Evolutionary conservation across 1,139 yeast species (phyloP).

Genomic region (Saccharomycopsis hybrid): DNA sequence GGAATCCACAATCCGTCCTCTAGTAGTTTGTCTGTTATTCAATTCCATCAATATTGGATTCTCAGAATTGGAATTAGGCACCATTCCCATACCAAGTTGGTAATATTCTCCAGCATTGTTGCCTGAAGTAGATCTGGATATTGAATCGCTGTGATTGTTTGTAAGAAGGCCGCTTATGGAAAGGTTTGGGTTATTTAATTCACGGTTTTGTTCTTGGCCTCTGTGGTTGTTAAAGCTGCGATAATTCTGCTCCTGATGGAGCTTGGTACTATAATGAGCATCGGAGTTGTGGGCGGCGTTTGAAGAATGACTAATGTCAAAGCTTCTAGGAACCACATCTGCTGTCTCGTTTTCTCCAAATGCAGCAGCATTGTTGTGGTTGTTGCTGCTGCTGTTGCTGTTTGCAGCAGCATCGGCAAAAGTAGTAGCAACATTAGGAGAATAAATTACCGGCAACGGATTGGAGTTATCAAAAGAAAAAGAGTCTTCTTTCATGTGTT

Average conservation of each 20-base stretch:
- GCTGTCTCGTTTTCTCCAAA: neutral
- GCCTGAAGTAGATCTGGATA: neutral
- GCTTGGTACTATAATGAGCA: neutral
- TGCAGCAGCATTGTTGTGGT: neutral
- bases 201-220: too few relatives aligned
- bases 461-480: constrained; percentile 10
- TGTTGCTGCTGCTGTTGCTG: too few relatives aligned
- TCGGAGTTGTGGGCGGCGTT: neutral
- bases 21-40: neutral
- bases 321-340: too few relatives aligned
- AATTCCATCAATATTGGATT: constrained; percentile 1
- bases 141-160: neutral
- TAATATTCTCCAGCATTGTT: too few relatives aligned
- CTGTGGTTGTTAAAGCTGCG: too few relatives aligned
- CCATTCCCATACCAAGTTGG: too few relatives aligned
- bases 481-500: constrained; percentile 13
- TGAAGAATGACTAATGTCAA: neutral
- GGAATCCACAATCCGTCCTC: neutral
- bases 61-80: neutral
- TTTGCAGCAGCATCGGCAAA: too few relatives aligned
- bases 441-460: constrained; percentile 16
- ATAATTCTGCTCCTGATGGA: too few relatives aligned
- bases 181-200: neutral
- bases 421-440: constrained; percentile 10
- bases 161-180: too few relatives aligned